Evolutionary conservation across 176 grass and related monocot genomes (phyloP).

Genomic region (Miscanthus lutarioriparius): DNA sequence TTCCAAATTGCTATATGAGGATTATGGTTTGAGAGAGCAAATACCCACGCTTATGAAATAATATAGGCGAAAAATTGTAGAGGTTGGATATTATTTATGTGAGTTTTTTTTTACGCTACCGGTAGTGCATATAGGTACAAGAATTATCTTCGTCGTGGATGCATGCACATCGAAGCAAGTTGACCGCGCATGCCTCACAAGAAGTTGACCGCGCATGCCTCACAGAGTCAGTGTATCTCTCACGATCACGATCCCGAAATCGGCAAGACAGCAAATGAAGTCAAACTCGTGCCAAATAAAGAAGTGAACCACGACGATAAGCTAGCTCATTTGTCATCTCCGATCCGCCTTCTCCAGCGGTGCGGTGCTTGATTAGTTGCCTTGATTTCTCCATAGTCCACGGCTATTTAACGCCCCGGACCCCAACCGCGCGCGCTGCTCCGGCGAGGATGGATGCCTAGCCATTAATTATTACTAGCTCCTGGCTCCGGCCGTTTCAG

Average conservation of each 20-base stretch:
- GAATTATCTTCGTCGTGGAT: constrained; percentile 1
- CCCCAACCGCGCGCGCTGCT: not conserved
- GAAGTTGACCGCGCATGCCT: not conserved
- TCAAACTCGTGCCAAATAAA: not conserved
- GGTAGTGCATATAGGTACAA: too few relatives aligned
- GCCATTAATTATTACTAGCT: not conserved
- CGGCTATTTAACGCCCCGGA: not conserved
- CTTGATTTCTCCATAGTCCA: not conserved
- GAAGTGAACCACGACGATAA: not conserved
- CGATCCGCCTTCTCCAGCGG: not conserved
- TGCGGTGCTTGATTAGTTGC: not conserved
- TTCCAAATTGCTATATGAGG: too few relatives aligned
- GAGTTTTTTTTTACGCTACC: too few relatives aligned
- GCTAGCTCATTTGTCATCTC: not conserved
- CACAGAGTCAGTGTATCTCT: not conserved
- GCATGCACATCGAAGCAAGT: not conserved
- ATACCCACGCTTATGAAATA: too few relatives aligned
- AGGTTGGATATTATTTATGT: too few relatives aligned
- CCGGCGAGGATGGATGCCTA: not conserved
- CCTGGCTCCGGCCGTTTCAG: not conserved
- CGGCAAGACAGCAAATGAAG: not conserved
- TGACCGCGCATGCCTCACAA: too few relatives aligned
- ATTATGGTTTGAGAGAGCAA: too few relatives aligned
- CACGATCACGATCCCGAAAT: not conserved
- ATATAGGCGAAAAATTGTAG: too few relatives aligned